Base-by-base conservation (phyloP, 1,284 basidiomycete genomes). In the Puccinia triticina region DNA sequence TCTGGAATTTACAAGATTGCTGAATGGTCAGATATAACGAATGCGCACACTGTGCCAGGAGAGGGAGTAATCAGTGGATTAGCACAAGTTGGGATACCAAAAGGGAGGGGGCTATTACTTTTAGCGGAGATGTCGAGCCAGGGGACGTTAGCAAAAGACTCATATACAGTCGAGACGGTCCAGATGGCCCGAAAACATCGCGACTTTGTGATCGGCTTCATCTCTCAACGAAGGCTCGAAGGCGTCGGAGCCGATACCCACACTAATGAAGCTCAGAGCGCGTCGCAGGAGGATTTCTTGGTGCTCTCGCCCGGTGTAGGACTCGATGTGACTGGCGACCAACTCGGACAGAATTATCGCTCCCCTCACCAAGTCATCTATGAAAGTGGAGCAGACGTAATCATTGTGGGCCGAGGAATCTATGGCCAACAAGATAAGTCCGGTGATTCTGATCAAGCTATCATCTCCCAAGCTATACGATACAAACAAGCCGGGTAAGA, bases 111-210 rank as follows among this genome's bases (percentile, higher is more conserved):
- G 0, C 90, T 98, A 12, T 89, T 99, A 69, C 90, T 99, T 37
- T 91, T 99, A 57, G 94, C 96, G 26, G 95, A 99, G 87, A 99
- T 99, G 97, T 95, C 93, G 86, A 94, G 93, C 26, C 91, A 92
- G 83, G 96, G 95, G 8, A 92, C 92, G 50, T 91, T 99, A 66
- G 93, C 96, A 2, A 91, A 90, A 1, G 95, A 94, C 23, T 86
- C 90, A 16, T 99, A 99, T 88, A 96, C 94, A 0, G 90, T 92
- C 82, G 91, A 92, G 57, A 93, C 95, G 0, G 93, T 98, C 53
- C 90, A 91, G 23, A 95, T 97, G 93, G 95, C 95, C 3, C 90
- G 93, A 46, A 89, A 89, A 32, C 89, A 93, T 84, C 89, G 90
- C 48, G 92, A 96, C 84, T 98, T 97, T 86, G 95, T 98, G 59